A percentile compares a stretch with the other conserved stretches of the same genome.
These are phyloP conservation scores for Boletus subparvulus DNA, from an alignment of 768 basidiomycete genomes.

Conservation along the genomic window DNA sequence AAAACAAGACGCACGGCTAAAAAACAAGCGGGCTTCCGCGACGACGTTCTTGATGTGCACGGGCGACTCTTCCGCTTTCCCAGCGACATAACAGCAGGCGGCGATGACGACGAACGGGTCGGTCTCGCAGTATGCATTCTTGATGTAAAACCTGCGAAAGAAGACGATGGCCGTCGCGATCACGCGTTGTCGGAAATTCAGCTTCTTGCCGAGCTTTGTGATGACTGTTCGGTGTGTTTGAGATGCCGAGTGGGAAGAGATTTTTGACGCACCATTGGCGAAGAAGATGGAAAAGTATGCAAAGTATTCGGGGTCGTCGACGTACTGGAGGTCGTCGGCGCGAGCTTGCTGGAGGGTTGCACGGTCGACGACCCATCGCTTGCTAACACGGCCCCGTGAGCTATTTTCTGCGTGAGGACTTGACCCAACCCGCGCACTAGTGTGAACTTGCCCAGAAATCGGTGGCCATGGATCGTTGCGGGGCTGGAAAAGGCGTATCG, in stretches of 20 bases:
- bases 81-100: constrained; percentile 93
- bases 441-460: constrained; percentile 94
- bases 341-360: constrained; percentile 73
- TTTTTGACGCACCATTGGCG: constrained; percentile 59
- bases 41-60: constrained; percentile 93
- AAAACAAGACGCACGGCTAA: constrained; percentile 55
- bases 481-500: neutral
- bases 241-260: neutral
- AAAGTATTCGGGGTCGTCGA: constrained; percentile 73
- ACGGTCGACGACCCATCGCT: constrained; percentile 89
- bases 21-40: constrained; percentile 74
- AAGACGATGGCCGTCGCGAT: constrained; percentile 94
- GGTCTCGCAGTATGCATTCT: constrained; percentile 93
- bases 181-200: constrained; percentile 82
- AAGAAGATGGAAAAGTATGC: constrained; percentile 88
- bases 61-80: constrained; percentile 96
- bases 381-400: constrained; percentile 48
- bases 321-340: constrained; percentile 72
- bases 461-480: constrained; percentile 60
- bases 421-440: constrained; percentile 50
- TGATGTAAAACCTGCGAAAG: constrained; percentile 95
- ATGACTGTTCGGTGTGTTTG: constrained; percentile 52
- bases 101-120: constrained; percentile 92
- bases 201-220: constrained; percentile 81
- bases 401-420: constrained; percentile 9